Evolutionary conservation across 2,329 filamentous ascomycete species (phyloP), one percentile per base, ranked within the genome.

Genomic region (Ceratocystis huliohia): DNA sequence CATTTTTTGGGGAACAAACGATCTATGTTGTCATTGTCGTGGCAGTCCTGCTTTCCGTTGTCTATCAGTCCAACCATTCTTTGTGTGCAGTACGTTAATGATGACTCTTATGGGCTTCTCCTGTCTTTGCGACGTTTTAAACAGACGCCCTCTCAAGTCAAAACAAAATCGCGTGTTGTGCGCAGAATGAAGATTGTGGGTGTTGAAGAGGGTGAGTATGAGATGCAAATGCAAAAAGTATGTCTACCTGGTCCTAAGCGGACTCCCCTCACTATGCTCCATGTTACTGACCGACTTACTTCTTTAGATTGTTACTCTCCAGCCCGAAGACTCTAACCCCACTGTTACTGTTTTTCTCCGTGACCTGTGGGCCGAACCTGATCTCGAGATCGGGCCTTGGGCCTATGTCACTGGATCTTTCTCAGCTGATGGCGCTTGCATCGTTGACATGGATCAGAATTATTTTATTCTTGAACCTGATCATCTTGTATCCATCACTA

Each of bases 391-490:
- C 56, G 87, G 88, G 41, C 85, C 88, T 0, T 93, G 88, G 73
- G 86, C 97, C 50, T 92, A 99, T 74, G 80, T 99, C 67, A 90
- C 95, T 69, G 92, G 92, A 37, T 77, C 83, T 2, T 96, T 95
- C 71, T 41, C 37, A 15, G 82, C 87, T 67, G 70, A 76, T 0
- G 89, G 89, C 1, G 84, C 87, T 73, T 96, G 92, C 73, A 77
- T 95, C 61, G 82, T 97, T 69, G 88, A 96, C 73, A 91, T 97
- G 74, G 80, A 82, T 2, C 81, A 87, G 63, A 91, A 92, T 71
- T 88, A 97, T 75, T 78, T 99, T 63, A 91, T 99, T 67, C 78
- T 99, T 15, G 92, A 99, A 72, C 94, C 94, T 0, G 94, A 99
- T 72, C 92, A 97, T 76, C 82, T 99, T 44, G 88, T 99, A 65